Evolutionary conservation across 352 stramenopile genomes (phyloP).

Genomic region (Pythium myriotylum): DNA sequence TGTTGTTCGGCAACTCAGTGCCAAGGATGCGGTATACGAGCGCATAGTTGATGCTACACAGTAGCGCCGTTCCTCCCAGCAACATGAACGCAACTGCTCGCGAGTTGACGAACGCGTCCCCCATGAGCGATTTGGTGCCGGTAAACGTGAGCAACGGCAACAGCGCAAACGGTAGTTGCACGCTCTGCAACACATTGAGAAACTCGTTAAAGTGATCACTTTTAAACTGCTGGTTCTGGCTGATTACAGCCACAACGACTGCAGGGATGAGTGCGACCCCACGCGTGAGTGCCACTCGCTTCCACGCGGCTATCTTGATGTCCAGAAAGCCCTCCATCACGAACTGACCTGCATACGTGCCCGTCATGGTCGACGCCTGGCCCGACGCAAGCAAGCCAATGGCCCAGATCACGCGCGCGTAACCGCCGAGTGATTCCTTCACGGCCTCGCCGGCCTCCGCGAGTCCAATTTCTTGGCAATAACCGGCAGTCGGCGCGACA

Average conservation of each 20-base stretch:
- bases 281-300: slow-evolving; percentile 86
- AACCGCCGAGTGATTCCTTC: slow-evolving; percentile 53
- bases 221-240: slow-evolving; percentile 46
- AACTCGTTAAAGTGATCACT: slow-evolving; percentile 79
- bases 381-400: slow-evolving; percentile 91
- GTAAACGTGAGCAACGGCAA: slow-evolving; percentile 85
- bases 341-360: slow-evolving; percentile 93
- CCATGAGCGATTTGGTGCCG: slow-evolving; percentile 60
- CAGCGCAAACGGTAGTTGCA: slow-evolving; percentile 87
- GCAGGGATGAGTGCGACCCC: slow-evolving; percentile 83
- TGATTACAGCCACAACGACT: slow-evolving; percentile 72
- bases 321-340: slow-evolving; percentile 94
- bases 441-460: slow-evolving; percentile 70
- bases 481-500: slow-evolving; percentile 40
- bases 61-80: slow-evolving; percentile 41
- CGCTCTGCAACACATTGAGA: slow-evolving; percentile 87
- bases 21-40: slow-evolving; percentile 59
- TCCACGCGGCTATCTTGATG: slow-evolving; percentile 77
- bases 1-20: slow-evolving; percentile 34
- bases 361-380: slow-evolving; percentile 92
- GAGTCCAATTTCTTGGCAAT: slow-evolving; percentile 84
- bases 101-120: slow-evolving; percentile 47
- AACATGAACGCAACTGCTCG: slow-evolving; percentile 38
- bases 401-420: slow-evolving; percentile 83
- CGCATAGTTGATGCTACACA: slow-evolving; percentile 67